Evolutionary conservation across 495 filamentous ascomycete genomes (phyloP).

Genomic region (Pyrenula massariospora): DNA sequence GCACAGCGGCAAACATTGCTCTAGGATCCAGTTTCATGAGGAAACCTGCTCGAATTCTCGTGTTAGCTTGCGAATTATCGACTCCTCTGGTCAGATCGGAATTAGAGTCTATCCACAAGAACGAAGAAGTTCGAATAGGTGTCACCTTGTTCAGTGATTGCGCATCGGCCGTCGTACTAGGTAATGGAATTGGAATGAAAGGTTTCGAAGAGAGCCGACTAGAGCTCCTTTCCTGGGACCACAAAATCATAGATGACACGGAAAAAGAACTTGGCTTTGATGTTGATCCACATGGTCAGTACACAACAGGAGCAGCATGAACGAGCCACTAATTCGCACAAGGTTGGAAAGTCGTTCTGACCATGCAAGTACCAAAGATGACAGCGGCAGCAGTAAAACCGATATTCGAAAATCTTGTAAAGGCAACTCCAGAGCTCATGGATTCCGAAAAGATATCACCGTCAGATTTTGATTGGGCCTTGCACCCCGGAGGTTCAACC

Average conservation of each 20-base stretch:
- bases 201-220: slow-evolving; percentile 28
- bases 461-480: slow-evolving; percentile 53
- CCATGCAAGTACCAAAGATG: slow-evolving; percentile 41
- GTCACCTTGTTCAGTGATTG: slow-evolving; percentile 52
- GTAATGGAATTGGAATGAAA: slow-evolving; percentile 30
- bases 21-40: slow-evolving; percentile 39
- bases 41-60: slow-evolving; percentile 42
- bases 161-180: slow-evolving; percentile 45
- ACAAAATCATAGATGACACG: slow-evolving; percentile 40
- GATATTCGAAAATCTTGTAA: slow-evolving; percentile 34
- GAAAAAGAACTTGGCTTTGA: slow-evolving; percentile 48
- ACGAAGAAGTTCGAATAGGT: slow-evolving; percentile 44
- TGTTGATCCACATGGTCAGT: slow-evolving; percentile 37
- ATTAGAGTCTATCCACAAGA: slow-evolving; percentile 38
- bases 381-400: slow-evolving; percentile 33
- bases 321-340: not conserved
- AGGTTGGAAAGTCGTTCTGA: slow-evolving; percentile 49
- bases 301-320: not conserved
- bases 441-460: slow-evolving; percentile 22
- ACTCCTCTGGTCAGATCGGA: slow-evolving; percentile 46
- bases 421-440: slow-evolving; percentile 26
- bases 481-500: slow-evolving; percentile 54
- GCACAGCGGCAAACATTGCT: slow-evolving; percentile 49
- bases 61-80: slow-evolving; percentile 49
- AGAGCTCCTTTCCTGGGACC: slow-evolving; percentile 47